Base-by-base conservation (phyloP, 75 land plant genomes). In the Gnetum montanum region DNA sequence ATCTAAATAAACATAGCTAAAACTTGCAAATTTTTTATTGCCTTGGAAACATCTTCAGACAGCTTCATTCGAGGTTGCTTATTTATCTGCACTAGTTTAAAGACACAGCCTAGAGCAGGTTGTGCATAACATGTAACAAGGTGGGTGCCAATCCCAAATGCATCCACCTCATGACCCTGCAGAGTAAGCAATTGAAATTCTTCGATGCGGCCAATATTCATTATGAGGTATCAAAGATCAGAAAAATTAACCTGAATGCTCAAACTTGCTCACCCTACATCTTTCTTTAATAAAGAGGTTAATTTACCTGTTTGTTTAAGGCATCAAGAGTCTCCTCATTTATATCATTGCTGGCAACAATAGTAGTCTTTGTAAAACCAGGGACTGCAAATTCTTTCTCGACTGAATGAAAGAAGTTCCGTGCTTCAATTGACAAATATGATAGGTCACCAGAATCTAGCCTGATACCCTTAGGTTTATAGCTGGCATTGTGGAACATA, bases 381-480 rank as follows among this genome's bases (percentile, higher is more conserved):
- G 76, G 56, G 25, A 80, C 70, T 43, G 55, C 72, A 68, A 94
- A 88, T 68, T 94, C 98, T 26, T 77, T 77, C 59, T 83, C 98
- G 27, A 89, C 60, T 4, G 46, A 29, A 50, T 43, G 18, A 68
- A 94, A 94, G 55, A 82, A 73, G 33, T 90, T 90, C 41, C 98
- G 70, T 0, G 87, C 65, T 60, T 80, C 80, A 47, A 69, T 49
- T 25, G 98, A 94, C 34, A 85, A 63, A 58, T 94, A 94, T 60
- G 98, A 83, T 15, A 94, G 68, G 57, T 94, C 98, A 61, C 98
- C 98, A 59, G 98, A 94, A 57, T 94, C 98, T 67, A 94, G 67
- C 54, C 98, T 77, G 49, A 94, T 85, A 1, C 98, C 98, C 18
- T 46, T 53, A 25, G 98, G 86, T 63, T 75, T 85, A 60, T 94